phyloP scores from a whole-genome alignment of 208 protist genomes.

The Wallacemonas sp. region DNA sequence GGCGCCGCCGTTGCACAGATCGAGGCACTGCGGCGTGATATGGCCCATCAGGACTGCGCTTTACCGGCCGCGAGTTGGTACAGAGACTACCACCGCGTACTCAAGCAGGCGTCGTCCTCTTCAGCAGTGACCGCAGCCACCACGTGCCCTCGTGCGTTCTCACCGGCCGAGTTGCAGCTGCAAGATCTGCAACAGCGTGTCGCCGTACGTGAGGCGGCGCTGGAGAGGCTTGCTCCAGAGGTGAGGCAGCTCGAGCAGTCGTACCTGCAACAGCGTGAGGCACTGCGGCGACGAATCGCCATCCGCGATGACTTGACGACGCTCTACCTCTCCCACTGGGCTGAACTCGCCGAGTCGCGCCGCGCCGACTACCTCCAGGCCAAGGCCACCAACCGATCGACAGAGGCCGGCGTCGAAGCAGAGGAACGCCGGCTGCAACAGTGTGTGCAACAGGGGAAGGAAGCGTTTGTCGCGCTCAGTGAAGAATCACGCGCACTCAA shows the following conservation, averaged over 20 bases:
- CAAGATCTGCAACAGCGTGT: slow-evolving; percentile 32
- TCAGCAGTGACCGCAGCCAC: background rate
- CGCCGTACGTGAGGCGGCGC: slow-evolving; percentile 22
- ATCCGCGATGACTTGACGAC: slow-evolving; percentile 42
- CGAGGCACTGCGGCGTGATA: background rate
- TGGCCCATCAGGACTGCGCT: background rate
- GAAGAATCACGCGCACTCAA: slow-evolving; percentile 18
- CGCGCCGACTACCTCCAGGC: slow-evolving; percentile 35
- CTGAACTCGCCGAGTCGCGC: slow-evolving; percentile 16
- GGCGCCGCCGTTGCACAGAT: background rate
- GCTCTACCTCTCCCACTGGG: slow-evolving; percentile 42
- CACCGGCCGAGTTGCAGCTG: slow-evolving; percentile 18
- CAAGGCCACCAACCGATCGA: slow-evolving; percentile 27
- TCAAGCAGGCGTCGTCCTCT: background rate
- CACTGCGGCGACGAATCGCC: slow-evolving; percentile 30
- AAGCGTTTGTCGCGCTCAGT: slow-evolving; percentile 19
- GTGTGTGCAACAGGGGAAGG: slow-evolving; percentile 23
- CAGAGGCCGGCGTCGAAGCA: slow-evolving; percentile 5
- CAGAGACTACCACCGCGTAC: background rate
- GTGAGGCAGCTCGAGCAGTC: slow-evolving; percentile 23
- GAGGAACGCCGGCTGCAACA: slow-evolving; percentile 31
- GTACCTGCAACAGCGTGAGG: slow-evolving; percentile 21
- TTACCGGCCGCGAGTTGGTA: background rate
- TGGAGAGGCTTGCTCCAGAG: slow-evolving; percentile 25
- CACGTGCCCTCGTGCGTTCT: background rate